These are phyloP conservation scores for Trichoderma lentiforme DNA, from an alignment of 2,329 filamentous ascomycete species.

Conservation along the genomic window DNA sequence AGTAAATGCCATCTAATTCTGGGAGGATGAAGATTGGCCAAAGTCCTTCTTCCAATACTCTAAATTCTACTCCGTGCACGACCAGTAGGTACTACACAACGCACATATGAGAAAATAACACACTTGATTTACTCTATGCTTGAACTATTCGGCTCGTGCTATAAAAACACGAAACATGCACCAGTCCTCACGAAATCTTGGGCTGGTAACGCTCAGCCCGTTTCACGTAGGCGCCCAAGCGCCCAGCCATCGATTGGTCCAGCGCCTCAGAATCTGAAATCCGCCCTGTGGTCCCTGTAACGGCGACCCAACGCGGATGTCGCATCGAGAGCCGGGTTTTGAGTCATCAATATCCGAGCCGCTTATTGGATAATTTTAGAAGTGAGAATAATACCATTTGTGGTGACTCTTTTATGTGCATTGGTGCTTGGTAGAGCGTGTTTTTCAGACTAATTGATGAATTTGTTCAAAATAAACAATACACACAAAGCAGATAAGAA, in stretches of 20 bases:
- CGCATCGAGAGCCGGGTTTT: not conserved
- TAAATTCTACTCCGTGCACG: no score
- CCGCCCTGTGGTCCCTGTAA: not conserved
- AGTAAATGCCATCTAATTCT: no score
- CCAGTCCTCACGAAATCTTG: not conserved
- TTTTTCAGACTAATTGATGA: not conserved
- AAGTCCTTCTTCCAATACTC: no score
- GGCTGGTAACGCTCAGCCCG: not conserved
- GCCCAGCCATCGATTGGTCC: conserved; percentile 8
- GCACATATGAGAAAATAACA: not conserved
- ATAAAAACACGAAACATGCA: not conserved
- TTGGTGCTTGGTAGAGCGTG: no score
- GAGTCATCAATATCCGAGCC: not conserved
- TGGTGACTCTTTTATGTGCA: no score
- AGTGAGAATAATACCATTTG: not conserved
- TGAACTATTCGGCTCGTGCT: not conserved
- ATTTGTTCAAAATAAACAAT: not conserved
- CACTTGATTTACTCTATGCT: not conserved
- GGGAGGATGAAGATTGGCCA: no score
- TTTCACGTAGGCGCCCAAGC: conserved; percentile 7
- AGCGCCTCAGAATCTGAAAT: not conserved
- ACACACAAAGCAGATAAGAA: not conserved
- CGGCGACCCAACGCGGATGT: not conserved
- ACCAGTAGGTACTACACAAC: no score
- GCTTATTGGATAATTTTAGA: not conserved